phyloP scores from a whole-genome alignment of 106 monocot species.

The Cymbidium sinense region DNA sequence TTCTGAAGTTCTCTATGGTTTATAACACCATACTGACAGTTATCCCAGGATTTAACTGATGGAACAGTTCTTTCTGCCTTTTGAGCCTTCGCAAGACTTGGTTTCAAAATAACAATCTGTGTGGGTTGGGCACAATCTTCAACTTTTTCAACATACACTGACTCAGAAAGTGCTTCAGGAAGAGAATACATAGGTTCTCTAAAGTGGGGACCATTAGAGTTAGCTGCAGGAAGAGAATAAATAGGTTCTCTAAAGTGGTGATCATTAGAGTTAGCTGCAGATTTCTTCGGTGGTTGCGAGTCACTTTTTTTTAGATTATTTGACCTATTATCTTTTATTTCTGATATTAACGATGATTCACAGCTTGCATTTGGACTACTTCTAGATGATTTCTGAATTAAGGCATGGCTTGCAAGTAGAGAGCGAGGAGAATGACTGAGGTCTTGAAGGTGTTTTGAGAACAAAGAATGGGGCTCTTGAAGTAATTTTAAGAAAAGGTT shows the following conservation, averaged over 20 bases:
- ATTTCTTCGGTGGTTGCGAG: slow-evolving; percentile 13
- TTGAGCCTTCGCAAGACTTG: slow-evolving; percentile 34
- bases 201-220: slow-evolving; percentile 6
- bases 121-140: slow-evolving; percentile 17
- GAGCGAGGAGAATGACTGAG: slow-evolving; percentile 23
- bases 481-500: slow-evolving; percentile 67
- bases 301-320: slow-evolving; percentile 3
- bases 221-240: slow-evolving; percentile 13
- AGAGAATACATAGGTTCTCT: slow-evolving; percentile 28
- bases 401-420: slow-evolving; percentile 33
- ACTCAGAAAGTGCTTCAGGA: slow-evolving; percentile 20
- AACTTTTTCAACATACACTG: background rate
- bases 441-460: slow-evolving; percentile 53
- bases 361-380: background rate
- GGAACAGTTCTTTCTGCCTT: slow-evolving; percentile 18
- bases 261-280: slow-evolving; percentile 8
- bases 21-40: slow-evolving; percentile 8
- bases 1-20: slow-evolving; percentile 14
- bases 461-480: slow-evolving; percentile 57
- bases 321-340: slow-evolving; percentile 14
- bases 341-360: slow-evolving; percentile 13
- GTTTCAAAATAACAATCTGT: slow-evolving; percentile 73
- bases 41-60: slow-evolving; percentile 14
- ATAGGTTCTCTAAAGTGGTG: slow-evolving; percentile 27
- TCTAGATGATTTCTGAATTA: slow-evolving; percentile 40